These are phyloP conservation scores for Linderniella brevidens DNA, from an alignment of 257 asterid species.

Conservation along the genomic window DNA sequence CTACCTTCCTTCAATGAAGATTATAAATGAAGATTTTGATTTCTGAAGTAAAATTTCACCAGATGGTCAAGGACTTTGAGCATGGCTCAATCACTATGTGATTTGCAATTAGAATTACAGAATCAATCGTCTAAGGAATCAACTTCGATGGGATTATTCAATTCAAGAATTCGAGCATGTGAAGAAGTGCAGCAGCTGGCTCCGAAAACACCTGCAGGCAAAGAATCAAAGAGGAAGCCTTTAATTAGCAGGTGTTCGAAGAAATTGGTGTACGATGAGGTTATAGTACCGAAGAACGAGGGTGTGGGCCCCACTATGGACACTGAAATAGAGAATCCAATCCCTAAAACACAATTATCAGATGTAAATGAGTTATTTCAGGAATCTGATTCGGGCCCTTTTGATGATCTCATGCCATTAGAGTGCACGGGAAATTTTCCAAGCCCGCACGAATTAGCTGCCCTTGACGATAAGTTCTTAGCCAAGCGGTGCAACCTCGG, in stretches of 20 bases:
- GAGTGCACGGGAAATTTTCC: constrained; percentile 47
- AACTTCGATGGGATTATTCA: too few species aligned
- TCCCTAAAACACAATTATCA: neutral
- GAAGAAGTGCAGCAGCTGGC: constrained; percentile 13
- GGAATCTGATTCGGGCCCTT: constrained; percentile 10
- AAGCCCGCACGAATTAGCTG: constrained; percentile 47
- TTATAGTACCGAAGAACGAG: too few species aligned
- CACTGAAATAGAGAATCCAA: too few species aligned
- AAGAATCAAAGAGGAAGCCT: constrained; percentile 30
- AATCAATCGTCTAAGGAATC: constrained; percentile 11
- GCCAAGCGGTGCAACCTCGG: constrained; percentile 61
- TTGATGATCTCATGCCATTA: constrained; percentile 9
- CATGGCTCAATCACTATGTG: constrained; percentile 75
- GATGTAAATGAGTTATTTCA: constrained; percentile 9
- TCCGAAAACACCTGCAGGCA: constrained; percentile 48
- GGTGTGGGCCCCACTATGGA: too few species aligned
- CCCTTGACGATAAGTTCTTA: constrained; percentile 35
- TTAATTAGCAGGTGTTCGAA: constrained; percentile 11
- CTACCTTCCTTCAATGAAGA: neutral
- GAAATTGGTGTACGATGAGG: constrained; percentile 14
- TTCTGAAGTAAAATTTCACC: constrained; percentile 2
- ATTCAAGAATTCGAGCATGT: too few species aligned
- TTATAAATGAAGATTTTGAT: neutral
- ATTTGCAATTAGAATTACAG: constrained; percentile 58
- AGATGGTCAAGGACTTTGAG: constrained; percentile 86